Conservation (phyloP, 306 rosid species). For the Cucumis melo region DNA sequence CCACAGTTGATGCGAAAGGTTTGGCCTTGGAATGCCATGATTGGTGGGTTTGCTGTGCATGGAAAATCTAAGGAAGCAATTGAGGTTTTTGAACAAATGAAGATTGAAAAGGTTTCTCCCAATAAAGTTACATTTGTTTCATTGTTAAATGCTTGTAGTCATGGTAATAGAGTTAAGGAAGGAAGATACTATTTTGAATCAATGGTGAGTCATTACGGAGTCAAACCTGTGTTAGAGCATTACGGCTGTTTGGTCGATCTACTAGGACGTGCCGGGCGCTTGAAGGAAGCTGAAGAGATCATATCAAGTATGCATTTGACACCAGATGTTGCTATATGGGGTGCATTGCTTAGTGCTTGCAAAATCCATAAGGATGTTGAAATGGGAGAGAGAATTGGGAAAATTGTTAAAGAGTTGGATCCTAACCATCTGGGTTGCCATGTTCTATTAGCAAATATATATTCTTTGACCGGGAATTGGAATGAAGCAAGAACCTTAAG, state of each 20-base stretch:
- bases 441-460: conserved; percentile 47
- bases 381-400: conserved; percentile 45
- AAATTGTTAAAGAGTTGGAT: conserved; percentile 30
- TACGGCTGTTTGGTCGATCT: conserved; percentile 69
- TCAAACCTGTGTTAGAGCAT: conserved; percentile 42
- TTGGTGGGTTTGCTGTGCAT: conserved; percentile 64
- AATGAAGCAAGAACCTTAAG: conserved; percentile 32
- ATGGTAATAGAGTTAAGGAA: conserved; percentile 46
- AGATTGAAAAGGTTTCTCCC: conserved; percentile 30
- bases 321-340: conserved; percentile 54
- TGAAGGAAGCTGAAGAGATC: conserved; percentile 45
- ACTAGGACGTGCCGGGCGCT: conserved; percentile 45
- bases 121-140: conserved; percentile 51
- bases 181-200: conserved; percentile 35
- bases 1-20: conserved; percentile 11
- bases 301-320: conserved; percentile 45
- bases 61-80: conserved; percentile 51
- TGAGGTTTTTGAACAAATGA: conserved; percentile 38
- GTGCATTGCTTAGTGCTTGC: conserved; percentile 51
- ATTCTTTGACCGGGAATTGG: conserved; percentile 51
- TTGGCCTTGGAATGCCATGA: conserved; percentile 72
- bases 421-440: conserved; percentile 45
- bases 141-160: conserved; percentile 59
- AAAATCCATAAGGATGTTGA: conserved; percentile 50
- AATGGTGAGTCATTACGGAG: conserved; percentile 37